Base-by-base conservation (phyloP, 805 yeast genomes). In the Komagataella pseudopastoris region DNA sequence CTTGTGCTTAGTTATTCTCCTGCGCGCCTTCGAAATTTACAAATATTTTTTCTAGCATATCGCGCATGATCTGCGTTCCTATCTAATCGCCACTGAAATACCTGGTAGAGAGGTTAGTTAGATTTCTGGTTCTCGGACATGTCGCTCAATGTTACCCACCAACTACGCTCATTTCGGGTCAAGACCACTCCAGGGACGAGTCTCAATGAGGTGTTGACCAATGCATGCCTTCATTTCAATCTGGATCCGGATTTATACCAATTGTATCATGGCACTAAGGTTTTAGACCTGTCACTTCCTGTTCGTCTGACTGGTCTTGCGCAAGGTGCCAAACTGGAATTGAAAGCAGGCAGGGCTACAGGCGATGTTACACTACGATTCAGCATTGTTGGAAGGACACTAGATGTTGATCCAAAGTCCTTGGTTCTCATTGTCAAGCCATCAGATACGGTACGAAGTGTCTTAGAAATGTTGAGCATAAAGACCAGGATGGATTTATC, bases 301-400 rank as follows among this genome's bases (percentile, higher is more conserved):
- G 59, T 71, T 54, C 63, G 79, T 52, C 57, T 75, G 16, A 56
- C 71, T 14, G 70, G 71, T 50, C 55, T 76, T 17, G 74, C 78
- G 2, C 60, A 67, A 5, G 80, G 80, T 10, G 71, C 68, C 16
- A 75, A 71, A 47, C 51, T 76, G 43, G 60, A 61, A 6, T 54
- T 74, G 46, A 30, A 30, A 10, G 39, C 14, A 1, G 39, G 39
- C 5, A 30, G 10, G 14, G 39, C 50, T 47, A 2, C 52, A 22
- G 51, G 36, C 23, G 46, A n/a, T 48, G 51, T 4, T 48, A 39
- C 3, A 45, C 39, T 7, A 4, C 44, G 22, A 20, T 50, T 6
- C 48, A 44, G 16, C 50, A 10, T 30, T 30, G 39, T 30, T 5
- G 39, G 39, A 30, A 30, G n/a, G 39, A 30, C 39, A 5, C 5